phyloP scores from a whole-genome alignment of 2,329 filamentous ascomycete species.

The Alternaria brassicicola region DNA sequence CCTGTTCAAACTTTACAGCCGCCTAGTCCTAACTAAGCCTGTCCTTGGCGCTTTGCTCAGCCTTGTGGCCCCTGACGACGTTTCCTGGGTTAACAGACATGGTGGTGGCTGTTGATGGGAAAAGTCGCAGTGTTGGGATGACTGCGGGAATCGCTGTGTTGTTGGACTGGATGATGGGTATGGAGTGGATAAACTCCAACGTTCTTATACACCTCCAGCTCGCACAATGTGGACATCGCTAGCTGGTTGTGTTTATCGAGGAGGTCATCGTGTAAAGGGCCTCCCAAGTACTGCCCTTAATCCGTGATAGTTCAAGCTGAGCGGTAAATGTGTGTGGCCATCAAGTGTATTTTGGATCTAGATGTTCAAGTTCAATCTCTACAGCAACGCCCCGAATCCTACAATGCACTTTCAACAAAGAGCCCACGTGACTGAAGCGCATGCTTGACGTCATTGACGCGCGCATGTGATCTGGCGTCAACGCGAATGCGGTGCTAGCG shows the following conservation, averaged over 20 bases:
- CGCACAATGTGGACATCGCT: neutral
- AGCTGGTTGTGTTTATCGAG: constrained; percentile 5
- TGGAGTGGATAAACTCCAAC: neutral
- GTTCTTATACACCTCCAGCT: constrained; percentile 5
- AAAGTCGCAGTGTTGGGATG: neutral
- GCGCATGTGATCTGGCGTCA: constrained; percentile 16
- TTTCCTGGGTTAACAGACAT: constrained; percentile 59
- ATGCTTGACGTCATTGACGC: constrained; percentile 10
- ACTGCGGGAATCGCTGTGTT: neutral
- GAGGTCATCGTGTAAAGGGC: neutral
- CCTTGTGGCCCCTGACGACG: constrained; percentile 65
- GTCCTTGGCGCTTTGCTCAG: constrained; percentile 62
- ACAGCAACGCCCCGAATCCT: neutral
- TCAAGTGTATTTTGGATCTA: neutral
- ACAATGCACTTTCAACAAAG: neutral
- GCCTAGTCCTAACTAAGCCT: constrained; percentile 50
- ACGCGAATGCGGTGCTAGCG: constrained; percentile 4
- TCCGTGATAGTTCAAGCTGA: neutral
- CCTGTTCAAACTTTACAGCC: neutral
- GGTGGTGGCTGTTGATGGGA: constrained; percentile 3
- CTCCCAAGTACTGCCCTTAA: neutral
- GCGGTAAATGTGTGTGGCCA: neutral
- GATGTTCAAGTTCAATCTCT: neutral
- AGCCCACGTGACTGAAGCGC: neutral
- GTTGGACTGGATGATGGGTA: neutral